A percentile compares a stretch with the other conserved stretches of the same genome.
phyloP scores from a whole-genome alignment of 441 rosid species.

The Gossypium trilobum region DNA sequence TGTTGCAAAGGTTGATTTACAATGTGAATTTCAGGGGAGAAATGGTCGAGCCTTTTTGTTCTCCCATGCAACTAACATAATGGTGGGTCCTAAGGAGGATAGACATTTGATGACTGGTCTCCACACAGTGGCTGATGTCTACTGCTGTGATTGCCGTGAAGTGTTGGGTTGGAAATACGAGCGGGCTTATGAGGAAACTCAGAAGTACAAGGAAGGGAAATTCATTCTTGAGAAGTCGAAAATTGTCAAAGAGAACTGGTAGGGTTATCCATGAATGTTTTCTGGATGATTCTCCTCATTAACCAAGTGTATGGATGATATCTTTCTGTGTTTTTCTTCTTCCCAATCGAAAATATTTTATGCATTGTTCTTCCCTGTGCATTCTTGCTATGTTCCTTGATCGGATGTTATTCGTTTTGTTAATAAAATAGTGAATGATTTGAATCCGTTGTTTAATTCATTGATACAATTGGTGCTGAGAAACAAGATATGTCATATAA shows the following conservation, averaged over 20 bases:
- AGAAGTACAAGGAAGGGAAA: conserved; percentile 67
- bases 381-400: conserved; percentile 16
- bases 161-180: conserved; percentile 69
- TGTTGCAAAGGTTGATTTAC: neutral
- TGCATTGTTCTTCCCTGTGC: conserved; percentile 14
- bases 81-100: conserved; percentile 48
- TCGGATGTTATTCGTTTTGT: conserved; percentile 23
- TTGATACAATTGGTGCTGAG: neutral
- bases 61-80: conserved; percentile 48
- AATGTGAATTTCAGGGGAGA: conserved; percentile 41
- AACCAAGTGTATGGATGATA: conserved; percentile 18
- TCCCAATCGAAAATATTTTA: conserved; percentile 19
- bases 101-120: conserved; percentile 60
- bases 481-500: neutral
- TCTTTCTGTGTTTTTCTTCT: conserved; percentile 9
- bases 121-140: conserved; percentile 55
- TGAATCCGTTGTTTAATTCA: neutral
- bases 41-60: conserved; percentile 61
- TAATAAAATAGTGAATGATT: conserved; percentile 27
- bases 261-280: conserved; percentile 14
- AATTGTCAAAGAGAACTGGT: conserved; percentile 50
- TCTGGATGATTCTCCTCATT: conserved; percentile 6
- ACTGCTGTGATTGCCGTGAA: conserved; percentile 48
- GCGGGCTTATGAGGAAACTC: conserved; percentile 55
- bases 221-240: conserved; percentile 61